phyloP scores from a whole-genome alignment of 2,329 filamentous ascomycete species.

The Fusarium sp. region DNA sequence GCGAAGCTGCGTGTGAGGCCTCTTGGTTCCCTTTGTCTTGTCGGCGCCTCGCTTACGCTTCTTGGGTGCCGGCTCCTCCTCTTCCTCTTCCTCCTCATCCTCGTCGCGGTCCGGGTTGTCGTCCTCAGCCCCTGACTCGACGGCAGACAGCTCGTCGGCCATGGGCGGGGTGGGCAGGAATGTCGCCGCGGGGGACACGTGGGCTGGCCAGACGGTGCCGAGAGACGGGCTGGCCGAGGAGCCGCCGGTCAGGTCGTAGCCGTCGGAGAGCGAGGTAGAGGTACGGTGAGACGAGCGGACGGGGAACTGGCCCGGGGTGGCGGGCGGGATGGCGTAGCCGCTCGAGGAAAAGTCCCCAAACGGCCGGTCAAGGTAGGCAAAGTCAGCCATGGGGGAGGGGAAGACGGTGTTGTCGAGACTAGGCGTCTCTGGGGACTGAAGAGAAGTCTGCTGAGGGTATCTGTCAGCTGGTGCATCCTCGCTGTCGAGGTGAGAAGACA shows the following conservation, averaged over 20 bases:
- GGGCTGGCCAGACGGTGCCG: conserved; percentile 36
- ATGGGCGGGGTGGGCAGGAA: conserved; percentile 43
- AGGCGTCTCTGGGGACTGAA: conserved; percentile 40
- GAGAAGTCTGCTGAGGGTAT: conserved; percentile 25
- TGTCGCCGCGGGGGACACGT: conserved; percentile 36
- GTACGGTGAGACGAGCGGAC: conserved; percentile 29
- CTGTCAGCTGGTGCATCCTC: conserved; percentile 1
- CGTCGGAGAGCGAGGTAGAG: conserved; percentile 32
- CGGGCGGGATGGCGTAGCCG: conserved; percentile 28
- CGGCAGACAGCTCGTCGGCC: conserved; percentile 39
- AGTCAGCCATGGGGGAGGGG: conserved; percentile 38
- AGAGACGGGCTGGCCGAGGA: conserved; percentile 27
- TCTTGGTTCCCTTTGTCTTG: conserved; percentile 24
- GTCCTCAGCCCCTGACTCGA: conserved; percentile 30
- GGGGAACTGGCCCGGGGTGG: conserved; percentile 36
- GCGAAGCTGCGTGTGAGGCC: conserved; percentile 38
- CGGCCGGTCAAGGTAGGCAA: conserved; percentile 39
- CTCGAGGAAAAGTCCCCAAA: conserved; percentile 40
- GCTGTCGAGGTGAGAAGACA: background rate
- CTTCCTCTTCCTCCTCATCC: conserved; percentile 4
- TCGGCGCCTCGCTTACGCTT: conserved; percentile 33
- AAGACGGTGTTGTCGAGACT: conserved; percentile 43
- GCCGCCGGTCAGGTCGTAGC: conserved; percentile 34
- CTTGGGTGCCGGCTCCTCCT: conserved; percentile 17
- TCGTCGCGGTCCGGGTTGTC: conserved; percentile 31